Evolutionary conservation across 129 eudicot genomes (phyloP).

Genomic region (Ambrosia artemisiifolia): DNA sequence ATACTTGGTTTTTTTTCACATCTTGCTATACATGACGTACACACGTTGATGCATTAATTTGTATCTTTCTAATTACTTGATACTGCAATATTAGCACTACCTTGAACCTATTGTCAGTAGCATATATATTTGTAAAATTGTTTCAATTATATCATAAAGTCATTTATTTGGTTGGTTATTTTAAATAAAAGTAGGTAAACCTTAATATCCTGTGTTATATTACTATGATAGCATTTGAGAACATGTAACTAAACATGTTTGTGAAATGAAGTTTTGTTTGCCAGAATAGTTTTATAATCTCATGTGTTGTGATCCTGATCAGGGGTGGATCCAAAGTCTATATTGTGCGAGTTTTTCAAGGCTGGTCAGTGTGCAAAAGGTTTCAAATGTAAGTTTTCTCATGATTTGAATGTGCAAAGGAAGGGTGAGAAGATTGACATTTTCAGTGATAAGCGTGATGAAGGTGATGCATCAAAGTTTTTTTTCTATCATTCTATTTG

Average conservation of each 20-base stretch:
- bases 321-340: constrained; percentile 95
- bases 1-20: not conserved
- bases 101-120: not conserved
- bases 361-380: constrained; percentile 94
- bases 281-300: not conserved
- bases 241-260: not conserved
- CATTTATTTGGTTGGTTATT: not conserved
- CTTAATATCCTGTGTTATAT: not conserved
- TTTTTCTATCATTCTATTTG: constrained; percentile 1
- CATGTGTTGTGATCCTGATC: constrained; percentile 15
- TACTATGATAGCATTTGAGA: not conserved
- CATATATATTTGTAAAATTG: not conserved
- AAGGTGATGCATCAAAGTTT: constrained; percentile 7
- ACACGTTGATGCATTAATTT: not conserved
- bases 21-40: not conserved
- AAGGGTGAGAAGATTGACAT: constrained; percentile 96
- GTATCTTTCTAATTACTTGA: not conserved
- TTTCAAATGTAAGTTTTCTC: constrained; percentile 89
- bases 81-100: not conserved
- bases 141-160: constrained; percentile 1
- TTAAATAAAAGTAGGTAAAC: not conserved
- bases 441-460: constrained; percentile 83
- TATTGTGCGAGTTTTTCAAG: constrained; percentile 76
- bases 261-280: constrained; percentile 7
- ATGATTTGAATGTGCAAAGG: constrained; percentile 78